Evolutionary conservation across 2,329 filamentous ascomycete species (phyloP), one percentile per base, ranked within the genome.

Genomic region (Rhinocladiella mackenziei): DNA sequence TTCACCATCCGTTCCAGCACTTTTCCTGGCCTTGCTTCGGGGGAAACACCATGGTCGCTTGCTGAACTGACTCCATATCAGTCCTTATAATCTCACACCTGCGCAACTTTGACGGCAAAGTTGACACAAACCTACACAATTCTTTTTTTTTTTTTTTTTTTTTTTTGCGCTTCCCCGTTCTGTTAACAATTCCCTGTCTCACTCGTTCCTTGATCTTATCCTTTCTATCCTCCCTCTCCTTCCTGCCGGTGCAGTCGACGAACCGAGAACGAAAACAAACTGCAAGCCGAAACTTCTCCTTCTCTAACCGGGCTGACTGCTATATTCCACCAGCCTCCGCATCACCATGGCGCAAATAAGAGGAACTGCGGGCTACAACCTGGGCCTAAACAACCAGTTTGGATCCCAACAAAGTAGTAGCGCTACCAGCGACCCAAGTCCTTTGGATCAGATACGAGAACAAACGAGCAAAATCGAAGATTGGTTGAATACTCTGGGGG

Each of bases 381-480:
- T 92, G 65, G 83, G 83, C 61, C 78, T 82, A 65, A 80, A 82
- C 61, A 82, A 80, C 62, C 79, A 81, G 54, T 89, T 88, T 60
- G 82, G 78, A 53, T 78, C 76, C 35, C 74, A 74, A 48, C 75
- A 71, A 59, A 73, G 70, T 55, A 70, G 66, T 56, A 77, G 84
- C 56, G 78, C 75, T 47, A 78, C 74, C 45, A 78, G 76, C 62
- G 83, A 89, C 59, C 78, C 83, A 36, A 87, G 80, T 66, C 81
- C 84, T 45, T 79, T 98, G 58, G 92, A 96, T 66, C 78, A 87
- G 60, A 88, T 98, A 63, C 79, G 92, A 54, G 81, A 89, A 66
- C 89, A 97, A 69, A 98, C 92, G 39, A 95, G 86, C 83, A 97
- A 96, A 77, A 91, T 98, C 56, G 92, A 98, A 72, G 92, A 98